Conservation (phyloP, 495 filamentous ascomycete species). For the Aspergillus steynii region DNA sequence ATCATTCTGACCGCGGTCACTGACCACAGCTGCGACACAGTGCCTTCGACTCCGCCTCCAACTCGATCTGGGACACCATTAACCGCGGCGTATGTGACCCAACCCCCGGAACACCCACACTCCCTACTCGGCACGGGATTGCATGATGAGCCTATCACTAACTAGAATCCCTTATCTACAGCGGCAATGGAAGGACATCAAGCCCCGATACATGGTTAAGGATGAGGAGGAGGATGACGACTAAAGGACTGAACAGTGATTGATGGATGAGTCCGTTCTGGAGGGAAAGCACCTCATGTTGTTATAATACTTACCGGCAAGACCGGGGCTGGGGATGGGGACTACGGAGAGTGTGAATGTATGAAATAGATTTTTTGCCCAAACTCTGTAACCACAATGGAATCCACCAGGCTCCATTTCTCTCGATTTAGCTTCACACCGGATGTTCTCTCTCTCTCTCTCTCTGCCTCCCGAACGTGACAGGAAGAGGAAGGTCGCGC, state of each 20-base stretch:
- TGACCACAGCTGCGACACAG: constrained; percentile 47
- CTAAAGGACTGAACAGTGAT: constrained; percentile 25
- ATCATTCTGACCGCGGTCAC: constrained; percentile 11
- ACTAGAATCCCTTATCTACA: constrained; percentile 41
- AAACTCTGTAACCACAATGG: constrained; percentile 15
- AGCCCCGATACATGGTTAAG: constrained; percentile 74
- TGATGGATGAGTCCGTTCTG: constrained; percentile 10
- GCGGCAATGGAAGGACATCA: constrained; percentile 99
- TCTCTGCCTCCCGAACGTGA: too few relatives aligned
- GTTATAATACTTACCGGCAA: constrained; percentile 20
- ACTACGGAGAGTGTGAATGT: constrained; percentile 30
- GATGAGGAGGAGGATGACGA: constrained; percentile 59
- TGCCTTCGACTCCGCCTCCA: constrained; percentile 71
- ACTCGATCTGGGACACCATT: constrained; percentile 82
- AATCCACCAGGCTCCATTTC: constrained; percentile 19
- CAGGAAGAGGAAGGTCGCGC: neutral
- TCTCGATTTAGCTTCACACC: too few relatives aligned
- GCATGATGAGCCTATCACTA: constrained; percentile 25
- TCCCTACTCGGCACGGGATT: constrained; percentile 1
- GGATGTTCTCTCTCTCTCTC: too few relatives aligned
- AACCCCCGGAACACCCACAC: neutral
- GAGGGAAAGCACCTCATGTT: constrained; percentile 18
- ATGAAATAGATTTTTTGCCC: constrained; percentile 35
- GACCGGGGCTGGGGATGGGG: constrained; percentile 10
- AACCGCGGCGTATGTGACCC: constrained; percentile 79